Evolutionary conservation across 371 early-diverging fungal genomes (phyloP), one percentile per base, ranked within the genome.

Genomic region (Choanephora cucurbitarum): DNA sequence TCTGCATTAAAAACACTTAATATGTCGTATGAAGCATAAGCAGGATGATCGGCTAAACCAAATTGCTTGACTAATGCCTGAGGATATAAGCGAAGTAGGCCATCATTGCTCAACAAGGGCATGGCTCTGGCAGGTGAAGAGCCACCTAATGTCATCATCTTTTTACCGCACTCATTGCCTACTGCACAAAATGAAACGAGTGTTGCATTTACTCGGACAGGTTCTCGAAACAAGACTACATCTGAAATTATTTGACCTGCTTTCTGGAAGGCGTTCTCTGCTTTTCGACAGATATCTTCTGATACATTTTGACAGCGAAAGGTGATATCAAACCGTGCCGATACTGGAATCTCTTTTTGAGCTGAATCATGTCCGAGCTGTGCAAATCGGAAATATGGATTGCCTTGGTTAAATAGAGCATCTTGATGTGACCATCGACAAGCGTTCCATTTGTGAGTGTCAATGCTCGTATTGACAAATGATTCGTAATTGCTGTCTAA

Each of bases 21-120:
- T n/a, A 85, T 83, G 55, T 85, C 86, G 48, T 44, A 72, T 1
- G 58, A 47, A 13, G 58, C 55, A 61, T 60, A 80, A 13, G 58
- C 40, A 1, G 72, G 69, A 21, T 57, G 58, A 13, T 53, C 49
- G 17, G 66, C 44, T 9, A 56, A 11, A 2, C 55, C 44, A 39
- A 79, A 53, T 51, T 86, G 84, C 44, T 82, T 83, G 0, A 81
- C 76, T 8, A 86, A 55, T 18, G 82, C 73, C 49, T 86, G 86
- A 7, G 86, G 84, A 58, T 84, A 82, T 5, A 82, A 62, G 19
- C 74, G 58, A 6, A 52, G 19, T 11, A 58, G 22, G 9, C 70
- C 67, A 48, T 73, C 66, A 19, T 53, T 40, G 48, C 68, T 66
- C 23, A 62, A 39, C 15, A 71, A 19, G 4, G 66, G 54, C 11